phyloP scores from a whole-genome alignment of 2,329 filamentous ascomycete genomes.

The Colletotrichum tropicicola region DNA sequence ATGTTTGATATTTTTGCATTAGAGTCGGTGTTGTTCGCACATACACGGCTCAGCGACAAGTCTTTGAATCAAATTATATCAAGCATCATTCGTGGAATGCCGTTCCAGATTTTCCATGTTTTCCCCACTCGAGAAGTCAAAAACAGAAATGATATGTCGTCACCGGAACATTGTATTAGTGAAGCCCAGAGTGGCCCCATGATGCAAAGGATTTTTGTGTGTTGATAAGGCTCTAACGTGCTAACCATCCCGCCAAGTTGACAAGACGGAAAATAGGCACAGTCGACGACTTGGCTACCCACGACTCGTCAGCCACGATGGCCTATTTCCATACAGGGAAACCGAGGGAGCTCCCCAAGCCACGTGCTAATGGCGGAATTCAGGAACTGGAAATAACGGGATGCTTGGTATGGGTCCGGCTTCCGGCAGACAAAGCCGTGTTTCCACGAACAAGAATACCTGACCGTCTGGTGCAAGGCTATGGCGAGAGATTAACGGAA shows the following conservation, averaged over 20 bases:
- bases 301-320: neutral
- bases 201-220: neutral
- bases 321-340: neutral
- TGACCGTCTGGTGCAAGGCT: no score
- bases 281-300: neutral
- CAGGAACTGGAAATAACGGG: neutral
- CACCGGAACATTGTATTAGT: no score
- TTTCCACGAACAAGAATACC: neutral
- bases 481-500: neutral
- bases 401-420: neutral
- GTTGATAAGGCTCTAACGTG: neutral
- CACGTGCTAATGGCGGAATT: neutral
- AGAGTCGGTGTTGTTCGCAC: no score
- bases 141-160: no score
- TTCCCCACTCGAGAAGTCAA: no score
- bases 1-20: no score
- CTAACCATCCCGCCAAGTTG: neutral
- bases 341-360: neutral
- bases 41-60: no score
- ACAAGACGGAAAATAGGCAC: neutral
- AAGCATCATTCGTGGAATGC: no score
- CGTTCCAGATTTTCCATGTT: no score
- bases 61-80: no score
- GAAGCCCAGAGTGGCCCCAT: no score
- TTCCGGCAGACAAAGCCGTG: neutral